These are phyloP conservation scores for Schizochytrium sp. DNA, from an alignment of 108 stramenopile genomes.

Conservation along the genomic window DNA sequence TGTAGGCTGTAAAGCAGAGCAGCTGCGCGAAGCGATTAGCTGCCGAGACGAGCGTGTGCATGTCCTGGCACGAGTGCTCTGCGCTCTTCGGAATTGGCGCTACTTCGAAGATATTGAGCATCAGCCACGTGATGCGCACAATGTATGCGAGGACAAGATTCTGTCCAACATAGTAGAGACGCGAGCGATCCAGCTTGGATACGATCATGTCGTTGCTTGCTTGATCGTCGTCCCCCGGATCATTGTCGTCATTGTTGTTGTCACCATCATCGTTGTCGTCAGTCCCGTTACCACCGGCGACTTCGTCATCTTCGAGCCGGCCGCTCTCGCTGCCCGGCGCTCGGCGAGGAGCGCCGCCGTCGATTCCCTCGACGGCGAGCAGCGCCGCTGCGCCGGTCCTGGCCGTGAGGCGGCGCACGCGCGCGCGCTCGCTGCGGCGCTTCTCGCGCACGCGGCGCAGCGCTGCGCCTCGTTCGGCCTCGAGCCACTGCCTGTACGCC, in stretches of 20 bases:
- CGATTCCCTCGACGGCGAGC: too few relatives aligned
- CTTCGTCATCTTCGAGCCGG: too few relatives aligned
- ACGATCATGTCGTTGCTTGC: background rate
- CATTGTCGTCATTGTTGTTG: too few relatives aligned
- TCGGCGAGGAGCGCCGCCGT: too few relatives aligned
- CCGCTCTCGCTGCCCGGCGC: too few relatives aligned
- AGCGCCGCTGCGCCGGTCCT: too few relatives aligned
- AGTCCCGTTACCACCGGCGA: too few relatives aligned
- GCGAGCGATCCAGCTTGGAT: background rate
- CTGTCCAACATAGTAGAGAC: background rate
- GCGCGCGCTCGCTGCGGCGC: background rate
- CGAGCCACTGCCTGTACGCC: constrained; percentile 1
- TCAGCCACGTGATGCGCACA: background rate
- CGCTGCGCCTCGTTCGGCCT: background rate
- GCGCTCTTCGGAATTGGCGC: background rate
- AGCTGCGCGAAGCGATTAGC: background rate
- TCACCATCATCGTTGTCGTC: too few relatives aligned
- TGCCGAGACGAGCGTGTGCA: background rate
- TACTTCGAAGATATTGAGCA: background rate
- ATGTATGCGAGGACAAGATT: background rate
- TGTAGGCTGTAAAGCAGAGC: background rate
- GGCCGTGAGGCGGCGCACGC: too few relatives aligned
- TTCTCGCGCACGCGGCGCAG: background rate
- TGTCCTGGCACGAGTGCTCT: background rate
- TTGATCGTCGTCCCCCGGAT: background rate